Conservation (phyloP, 164 flowering plant species). For the Tetrastigma voinierianum region DNA sequence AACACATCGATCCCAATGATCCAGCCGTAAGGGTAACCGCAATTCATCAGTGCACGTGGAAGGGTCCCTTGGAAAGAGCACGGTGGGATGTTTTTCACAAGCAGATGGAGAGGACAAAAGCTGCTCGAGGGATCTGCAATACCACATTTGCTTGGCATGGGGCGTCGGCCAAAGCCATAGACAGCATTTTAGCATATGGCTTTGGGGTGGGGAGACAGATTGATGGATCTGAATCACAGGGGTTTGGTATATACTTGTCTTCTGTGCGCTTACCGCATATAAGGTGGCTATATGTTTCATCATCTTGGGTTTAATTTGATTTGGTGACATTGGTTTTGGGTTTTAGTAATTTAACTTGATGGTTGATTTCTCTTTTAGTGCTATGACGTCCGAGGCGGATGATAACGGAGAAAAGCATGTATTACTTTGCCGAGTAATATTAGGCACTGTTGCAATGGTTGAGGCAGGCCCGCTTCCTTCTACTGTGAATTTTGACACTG, state of each 20-base stretch:
- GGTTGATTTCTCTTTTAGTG: constrained; percentile 30
- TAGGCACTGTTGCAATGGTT: constrained; percentile 57
- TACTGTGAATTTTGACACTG: constrained; percentile 45
- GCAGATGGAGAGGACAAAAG: constrained; percentile 32
- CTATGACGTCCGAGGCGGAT: constrained; percentile 31
- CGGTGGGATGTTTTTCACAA: constrained; percentile 35
- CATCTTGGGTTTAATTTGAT: not conserved
- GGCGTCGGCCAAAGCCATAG: constrained; percentile 25
- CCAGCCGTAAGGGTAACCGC: constrained; percentile 25
- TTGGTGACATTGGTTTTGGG: not conserved
- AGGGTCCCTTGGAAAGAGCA: constrained; percentile 28
- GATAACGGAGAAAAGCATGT: constrained; percentile 46
- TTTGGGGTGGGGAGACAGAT: constrained; percentile 26
- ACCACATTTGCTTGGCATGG: constrained; percentile 50
- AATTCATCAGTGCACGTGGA: constrained; percentile 31
- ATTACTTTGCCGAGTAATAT: constrained; percentile 51
- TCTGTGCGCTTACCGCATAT: constrained; percentile 29
- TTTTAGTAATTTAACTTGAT: not conserved
- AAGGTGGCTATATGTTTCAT: constrained; percentile 30
- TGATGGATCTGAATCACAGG: constrained; percentile 23
- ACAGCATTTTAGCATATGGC: constrained; percentile 40
- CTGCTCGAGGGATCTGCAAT: constrained; percentile 40
- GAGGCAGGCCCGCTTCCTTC: constrained; percentile 50
- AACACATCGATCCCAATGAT: constrained; percentile 15
- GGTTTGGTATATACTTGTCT: constrained; percentile 45